A percentile compares a stretch with the other conserved stretches of the same genome.
Evolutionary conservation across 2,329 filamentous ascomycete species (phyloP).

Genomic region (Immersiporthe knoxdaviesiana): DNA sequence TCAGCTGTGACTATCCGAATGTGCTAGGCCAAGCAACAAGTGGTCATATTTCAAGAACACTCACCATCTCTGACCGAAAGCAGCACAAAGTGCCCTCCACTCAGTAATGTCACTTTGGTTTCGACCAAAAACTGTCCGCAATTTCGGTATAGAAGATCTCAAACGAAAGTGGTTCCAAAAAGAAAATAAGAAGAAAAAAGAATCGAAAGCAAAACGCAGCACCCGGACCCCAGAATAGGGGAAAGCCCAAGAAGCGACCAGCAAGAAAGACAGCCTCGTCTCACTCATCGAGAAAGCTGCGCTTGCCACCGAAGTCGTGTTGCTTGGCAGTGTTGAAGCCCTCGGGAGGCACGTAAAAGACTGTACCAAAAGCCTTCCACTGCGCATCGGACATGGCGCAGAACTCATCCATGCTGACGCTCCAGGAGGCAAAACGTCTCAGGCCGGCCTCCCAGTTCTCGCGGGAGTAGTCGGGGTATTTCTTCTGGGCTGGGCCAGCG

Average conservation of each 20-base stretch:
- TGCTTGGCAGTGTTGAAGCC: slow-evolving; percentile 17
- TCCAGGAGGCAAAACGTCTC: slow-evolving; percentile 11
- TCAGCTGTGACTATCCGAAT: background rate
- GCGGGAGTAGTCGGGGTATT: slow-evolving; percentile 15
- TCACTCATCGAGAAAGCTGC: background rate
- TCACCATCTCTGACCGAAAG: background rate
- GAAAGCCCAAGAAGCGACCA: too few species aligned
- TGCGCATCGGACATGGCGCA: slow-evolving; percentile 17
- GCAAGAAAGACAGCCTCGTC: too few species aligned
- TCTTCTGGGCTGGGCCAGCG: background rate
- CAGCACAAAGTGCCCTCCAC: background rate
- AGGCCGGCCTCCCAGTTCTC: slow-evolving; percentile 5
- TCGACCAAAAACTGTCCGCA: background rate
- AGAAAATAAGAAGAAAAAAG: background rate
- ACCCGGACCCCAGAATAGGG: background rate
- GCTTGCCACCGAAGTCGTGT: background rate
- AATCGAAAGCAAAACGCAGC: background rate
- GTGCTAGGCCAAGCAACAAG: background rate
- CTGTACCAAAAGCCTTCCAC: slow-evolving; percentile 16
- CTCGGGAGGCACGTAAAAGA: slow-evolving; percentile 14
- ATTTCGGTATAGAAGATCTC: background rate
- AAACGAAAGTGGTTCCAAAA: background rate
- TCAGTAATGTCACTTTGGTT: background rate
- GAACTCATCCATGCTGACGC: slow-evolving; percentile 20
- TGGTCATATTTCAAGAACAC: background rate